Base-by-base conservation (phyloP, 495 filamentous ascomycete species). In the Pseudevernia furfuracea region DNA sequence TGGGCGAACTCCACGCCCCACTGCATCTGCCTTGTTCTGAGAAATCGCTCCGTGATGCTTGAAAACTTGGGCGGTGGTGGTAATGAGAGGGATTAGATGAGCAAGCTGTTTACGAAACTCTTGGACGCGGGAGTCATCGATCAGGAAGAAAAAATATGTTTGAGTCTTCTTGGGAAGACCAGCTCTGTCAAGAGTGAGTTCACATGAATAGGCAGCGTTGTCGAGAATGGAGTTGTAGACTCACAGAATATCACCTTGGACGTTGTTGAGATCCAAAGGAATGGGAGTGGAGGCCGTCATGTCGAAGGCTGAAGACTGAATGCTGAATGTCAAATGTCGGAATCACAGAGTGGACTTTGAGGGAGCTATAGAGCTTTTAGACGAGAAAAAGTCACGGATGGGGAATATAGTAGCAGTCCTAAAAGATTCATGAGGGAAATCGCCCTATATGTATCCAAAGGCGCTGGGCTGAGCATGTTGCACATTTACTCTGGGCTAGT, bases 101-200 rank as follows among this genome's bases (percentile, higher is more conserved):
- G 43, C 38, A 32, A 77, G 67, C 34, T 74, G 68, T 10, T 53
- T 58, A 8, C 73, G 67, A 64, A 77, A 77, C 19, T 46, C 67
- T 28, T 70, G 63, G 58, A 71, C 62, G 38, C 58, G 57, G 15
- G 57, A 61, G 12, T 66, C 38, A 23, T 68, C 67, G 41, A 77
- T 71, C 4, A 68, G 63, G 69, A 77, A 77, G 48, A 76, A 76
- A 28, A 63, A 64, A 57, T 69, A 74, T 36, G 62, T 61, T 60
- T 77, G 68, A 49, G 65, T 66, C 59, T 72, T 68, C 65, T 74
- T 76, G n/a, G 73, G 69, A 7, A 77, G 66, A 60, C 75, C 68
- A 21, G 70, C 70, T 55, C 74, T 76, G 32, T 34, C 6, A 74
- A 59, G 36, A 46, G 32, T 69, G 25, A 68, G 61, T 38, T n/a